A percentile compares a stretch with the other conserved stretches of the same genome.
Conservation (phyloP, 164 flowering plant species). For the Malania oleifera region DNA sequence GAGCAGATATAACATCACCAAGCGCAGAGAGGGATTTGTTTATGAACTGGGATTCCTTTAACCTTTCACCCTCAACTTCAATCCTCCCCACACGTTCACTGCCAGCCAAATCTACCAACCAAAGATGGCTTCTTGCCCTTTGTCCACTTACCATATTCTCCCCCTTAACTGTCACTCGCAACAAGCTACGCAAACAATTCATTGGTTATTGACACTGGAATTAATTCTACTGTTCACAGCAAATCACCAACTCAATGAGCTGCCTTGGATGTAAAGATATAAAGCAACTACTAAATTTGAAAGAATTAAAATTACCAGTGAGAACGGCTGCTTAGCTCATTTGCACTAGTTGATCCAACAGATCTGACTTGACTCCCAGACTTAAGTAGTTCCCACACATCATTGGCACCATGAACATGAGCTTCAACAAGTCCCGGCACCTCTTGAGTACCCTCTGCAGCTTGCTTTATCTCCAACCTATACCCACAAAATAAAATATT, state of each 20-base stretch:
- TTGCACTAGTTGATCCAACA: constrained; percentile 90
- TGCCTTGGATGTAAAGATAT: not conserved
- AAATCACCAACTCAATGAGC: not conserved
- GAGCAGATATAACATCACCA: constrained; percentile 83
- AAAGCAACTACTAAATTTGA: not conserved
- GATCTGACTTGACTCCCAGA: constrained; percentile 65
- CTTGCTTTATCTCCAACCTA: constrained; percentile 82
- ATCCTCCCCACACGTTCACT: constrained; percentile 80
- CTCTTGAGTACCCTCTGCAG: constrained; percentile 77
- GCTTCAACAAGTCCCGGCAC: constrained; percentile 82
- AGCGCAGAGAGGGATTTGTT: constrained; percentile 82
- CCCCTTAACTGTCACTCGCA: constrained; percentile 68
- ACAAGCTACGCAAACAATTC: constrained; percentile 37
- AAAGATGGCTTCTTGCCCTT: constrained; percentile 66
- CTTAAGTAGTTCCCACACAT: constrained; percentile 76
- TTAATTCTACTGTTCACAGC: no score
- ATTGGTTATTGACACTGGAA: no score
- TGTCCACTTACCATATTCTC: constrained; percentile 63
- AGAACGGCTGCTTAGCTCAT: constrained; percentile 88
- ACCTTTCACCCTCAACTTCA: constrained; percentile 83
- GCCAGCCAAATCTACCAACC: constrained; percentile 90
- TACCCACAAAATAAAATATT: not conserved
- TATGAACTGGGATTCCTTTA: constrained; percentile 83
- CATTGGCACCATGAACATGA: constrained; percentile 47
- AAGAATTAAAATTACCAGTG: constrained; percentile 54